phyloP scores from a whole-genome alignment of 202 grass and related monocot species.

The Saccharum hybrid region DNA sequence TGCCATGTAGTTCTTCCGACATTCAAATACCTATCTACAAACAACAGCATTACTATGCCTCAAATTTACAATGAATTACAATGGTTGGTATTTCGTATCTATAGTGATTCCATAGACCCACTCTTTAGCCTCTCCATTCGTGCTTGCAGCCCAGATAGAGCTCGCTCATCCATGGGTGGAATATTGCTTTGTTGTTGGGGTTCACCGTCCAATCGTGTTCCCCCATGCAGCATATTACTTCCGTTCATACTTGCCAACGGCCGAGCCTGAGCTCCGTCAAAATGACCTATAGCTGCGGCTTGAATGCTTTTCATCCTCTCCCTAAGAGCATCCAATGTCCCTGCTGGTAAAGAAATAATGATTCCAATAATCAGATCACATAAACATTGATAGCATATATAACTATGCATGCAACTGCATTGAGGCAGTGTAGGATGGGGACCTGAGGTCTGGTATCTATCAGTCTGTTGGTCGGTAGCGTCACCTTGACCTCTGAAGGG shows the following conservation, averaged over 20 bases:
- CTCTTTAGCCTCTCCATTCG: conserved; percentile 96
- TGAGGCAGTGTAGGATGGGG: conserved; percentile 16
- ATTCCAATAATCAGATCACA: conserved; percentile 30
- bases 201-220: conserved; percentile 51
- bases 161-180: conserved; percentile 93
- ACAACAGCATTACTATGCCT: conserved; percentile 56
- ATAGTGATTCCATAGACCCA: conserved; percentile 84
- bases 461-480: conserved; percentile 45
- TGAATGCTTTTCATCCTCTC: conserved; percentile 99
- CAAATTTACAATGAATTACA: conserved; percentile 86
- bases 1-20: conserved; percentile 34
- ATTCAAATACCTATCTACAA: conserved; percentile 57
- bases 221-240: conserved; percentile 52
- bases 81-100: conserved; percentile 51
- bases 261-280: conserved; percentile 59
- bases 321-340: conserved; percentile 86
- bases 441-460: conserved; percentile 80
- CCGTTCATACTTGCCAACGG: conserved; percentile 57
- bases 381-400: conserved; percentile 15
- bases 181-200: conserved; percentile 62
- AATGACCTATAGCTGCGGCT: conserved; percentile 79
- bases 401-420: not conserved
- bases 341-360: conserved; percentile 49
- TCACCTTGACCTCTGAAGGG: conserved; percentile 62
- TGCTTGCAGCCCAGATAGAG: conserved; percentile 90